These are phyloP conservation scores for Eimeria brunetti DNA, from an alignment of 169 alveolate species.

Conservation along the genomic window DNA sequence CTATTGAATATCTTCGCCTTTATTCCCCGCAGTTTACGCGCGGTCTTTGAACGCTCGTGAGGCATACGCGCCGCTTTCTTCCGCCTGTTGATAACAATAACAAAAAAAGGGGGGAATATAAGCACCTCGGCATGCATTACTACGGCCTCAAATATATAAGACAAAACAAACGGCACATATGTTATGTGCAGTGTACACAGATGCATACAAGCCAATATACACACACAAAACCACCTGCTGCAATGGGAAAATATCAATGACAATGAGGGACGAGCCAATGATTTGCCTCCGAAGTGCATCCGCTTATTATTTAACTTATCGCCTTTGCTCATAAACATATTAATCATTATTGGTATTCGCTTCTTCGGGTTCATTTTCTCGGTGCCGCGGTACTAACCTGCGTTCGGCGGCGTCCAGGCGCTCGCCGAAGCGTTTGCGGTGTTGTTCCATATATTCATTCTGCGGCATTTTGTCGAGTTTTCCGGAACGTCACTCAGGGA, in stretches of 20 bases:
- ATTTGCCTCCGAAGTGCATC: not conserved
- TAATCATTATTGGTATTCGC: not conserved
- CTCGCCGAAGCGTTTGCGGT: constrained; percentile 97
- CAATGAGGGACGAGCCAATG: not conserved
- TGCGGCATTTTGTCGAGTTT: constrained; percentile 94
- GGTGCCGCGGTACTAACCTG: constrained; percentile 70
- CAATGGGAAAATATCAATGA: not conserved
- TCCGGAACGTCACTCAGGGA: not conserved
- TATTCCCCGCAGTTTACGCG: constrained; percentile 96
- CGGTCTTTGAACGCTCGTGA: constrained; percentile 95
- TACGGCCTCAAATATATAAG: not conserved
- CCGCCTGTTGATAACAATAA: constrained; percentile 83
- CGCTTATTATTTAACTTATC: not conserved
- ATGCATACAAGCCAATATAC: too few relatives aligned
- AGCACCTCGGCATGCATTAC: not conserved
- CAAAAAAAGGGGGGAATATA: not conserved
- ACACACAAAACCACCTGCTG: not conserved
- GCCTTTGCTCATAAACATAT: not conserved
- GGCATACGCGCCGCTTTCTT: constrained; percentile 97
- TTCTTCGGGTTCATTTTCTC: not conserved
- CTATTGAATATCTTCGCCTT: constrained; percentile 98
- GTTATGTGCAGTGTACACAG: too few relatives aligned
- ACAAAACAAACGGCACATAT: not conserved
- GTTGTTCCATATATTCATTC: constrained; percentile 98
- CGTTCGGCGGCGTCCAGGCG: constrained; percentile 96